These are phyloP conservation scores for Silene latifolia DNA, from an alignment of 148 eudicot species.

Conservation along the genomic window DNA sequence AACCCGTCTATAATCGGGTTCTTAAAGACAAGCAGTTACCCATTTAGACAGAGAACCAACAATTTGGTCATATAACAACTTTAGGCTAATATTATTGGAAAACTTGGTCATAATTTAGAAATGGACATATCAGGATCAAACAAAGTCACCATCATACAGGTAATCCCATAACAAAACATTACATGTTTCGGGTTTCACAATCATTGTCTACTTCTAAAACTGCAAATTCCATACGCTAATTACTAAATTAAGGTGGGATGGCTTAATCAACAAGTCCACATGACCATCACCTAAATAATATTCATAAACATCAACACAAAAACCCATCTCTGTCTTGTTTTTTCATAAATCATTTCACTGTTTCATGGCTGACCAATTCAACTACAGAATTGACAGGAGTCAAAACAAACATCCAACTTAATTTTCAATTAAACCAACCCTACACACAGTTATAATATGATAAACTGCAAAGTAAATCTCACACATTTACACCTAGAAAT, in stretches of 20 bases:
- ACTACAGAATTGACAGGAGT: not conserved
- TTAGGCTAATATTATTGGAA: slow-evolving; percentile 8
- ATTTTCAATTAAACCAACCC: not conserved
- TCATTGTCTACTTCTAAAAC: not conserved
- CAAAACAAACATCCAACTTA: not conserved
- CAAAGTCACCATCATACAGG: slow-evolving; percentile 24
- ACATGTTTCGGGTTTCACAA: slow-evolving; percentile 6
- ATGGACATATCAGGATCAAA: not conserved
- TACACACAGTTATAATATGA: not conserved
- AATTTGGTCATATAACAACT: slow-evolving; percentile 13
- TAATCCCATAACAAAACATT: slow-evolving; percentile 20
- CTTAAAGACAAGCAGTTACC: not conserved
- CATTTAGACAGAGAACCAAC: not conserved
- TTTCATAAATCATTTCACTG: not conserved
- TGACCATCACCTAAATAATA: not conserved
- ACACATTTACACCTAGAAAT: not conserved
- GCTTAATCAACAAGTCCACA: slow-evolving; percentile 2
- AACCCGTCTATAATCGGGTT: not conserved
- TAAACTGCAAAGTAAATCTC: slow-evolving; percentile 10
- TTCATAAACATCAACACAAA: not conserved
- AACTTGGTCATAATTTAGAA: not conserved
- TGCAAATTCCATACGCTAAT: not conserved
- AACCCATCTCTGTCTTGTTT: not conserved
- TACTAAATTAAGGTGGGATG: not conserved
- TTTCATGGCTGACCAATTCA: slow-evolving; percentile 19